These are phyloP conservation scores for Fistulinella cinereoalba DNA, from an alignment of 1,284 basidiomycete genomes.

Conservation along the genomic window DNA sequence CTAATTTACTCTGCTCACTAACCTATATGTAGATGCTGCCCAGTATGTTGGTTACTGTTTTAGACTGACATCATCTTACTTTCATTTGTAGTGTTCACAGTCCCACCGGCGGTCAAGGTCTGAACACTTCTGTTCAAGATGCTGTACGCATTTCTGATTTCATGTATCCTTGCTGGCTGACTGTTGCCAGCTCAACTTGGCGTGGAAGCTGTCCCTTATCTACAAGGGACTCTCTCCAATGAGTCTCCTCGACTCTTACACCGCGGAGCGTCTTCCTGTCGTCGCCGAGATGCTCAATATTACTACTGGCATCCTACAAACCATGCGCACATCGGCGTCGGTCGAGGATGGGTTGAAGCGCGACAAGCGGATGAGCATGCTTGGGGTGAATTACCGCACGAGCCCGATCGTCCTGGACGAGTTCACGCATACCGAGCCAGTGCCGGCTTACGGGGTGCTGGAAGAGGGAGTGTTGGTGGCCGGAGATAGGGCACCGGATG, in stretches of 20 bases:
- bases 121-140: constrained; percentile 42
- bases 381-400: constrained; percentile 36
- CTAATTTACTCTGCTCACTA: constrained; percentile 4
- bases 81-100: constrained; percentile 42
- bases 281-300: constrained; percentile 38
- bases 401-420: constrained; percentile 34
- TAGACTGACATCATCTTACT: not conserved
- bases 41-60: constrained; percentile 11
- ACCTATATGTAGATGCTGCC: constrained; percentile 12
- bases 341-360: constrained; percentile 7
- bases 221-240: constrained; percentile 28
- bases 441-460: constrained; percentile 15
- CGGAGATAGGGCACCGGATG: constrained; percentile 24
- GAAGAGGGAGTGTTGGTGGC: constrained; percentile 13
- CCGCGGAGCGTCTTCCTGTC: constrained; percentile 39
- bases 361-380: constrained; percentile 25
- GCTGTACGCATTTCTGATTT: constrained; percentile 19
- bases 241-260: constrained; percentile 36
- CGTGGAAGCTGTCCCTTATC: no score
- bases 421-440: constrained; percentile 1
- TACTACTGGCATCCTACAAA: constrained; percentile 13
- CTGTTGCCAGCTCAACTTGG: constrained; percentile 36
- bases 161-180: not conserved
- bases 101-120: constrained; percentile 46
- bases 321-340: not conserved